A percentile compares a stretch with the other conserved stretches of the same genome.
phyloP scores from a whole-genome alignment of 306 rosid genomes.

The Malus orientalis region DNA sequence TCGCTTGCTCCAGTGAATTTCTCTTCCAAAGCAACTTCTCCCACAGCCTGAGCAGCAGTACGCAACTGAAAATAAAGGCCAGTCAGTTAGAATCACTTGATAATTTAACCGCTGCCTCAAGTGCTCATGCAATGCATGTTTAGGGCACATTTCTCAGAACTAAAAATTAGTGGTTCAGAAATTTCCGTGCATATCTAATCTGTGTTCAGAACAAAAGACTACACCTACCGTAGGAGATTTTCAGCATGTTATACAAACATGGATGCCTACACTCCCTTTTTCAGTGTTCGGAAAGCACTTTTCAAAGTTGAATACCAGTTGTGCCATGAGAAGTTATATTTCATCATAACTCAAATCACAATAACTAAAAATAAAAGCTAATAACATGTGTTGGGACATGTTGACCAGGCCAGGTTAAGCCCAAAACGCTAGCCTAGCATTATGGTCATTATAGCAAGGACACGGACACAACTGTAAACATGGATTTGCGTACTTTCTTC shows the following conservation, averaged over 20 bases:
- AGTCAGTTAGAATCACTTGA: background rate
- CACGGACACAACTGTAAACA: background rate
- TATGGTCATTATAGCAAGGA: background rate
- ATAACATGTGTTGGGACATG: background rate
- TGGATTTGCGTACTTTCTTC: background rate
- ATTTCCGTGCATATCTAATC: background rate
- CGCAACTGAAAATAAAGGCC: conserved; percentile 43
- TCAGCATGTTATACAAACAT: background rate
- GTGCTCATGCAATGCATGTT: background rate
- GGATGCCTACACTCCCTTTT: background rate
- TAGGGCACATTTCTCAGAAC: background rate
- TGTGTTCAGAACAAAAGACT: background rate
- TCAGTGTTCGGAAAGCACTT: background rate
- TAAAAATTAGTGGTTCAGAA: background rate
- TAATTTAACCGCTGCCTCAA: background rate
- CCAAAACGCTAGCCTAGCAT: background rate
- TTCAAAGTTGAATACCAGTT: background rate
- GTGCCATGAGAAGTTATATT: background rate
- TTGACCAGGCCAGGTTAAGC: background rate
- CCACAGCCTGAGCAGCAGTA: conserved; percentile 85
- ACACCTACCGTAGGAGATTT: background rate
- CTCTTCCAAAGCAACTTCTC: conserved; percentile 72
- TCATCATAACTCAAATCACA: background rate
- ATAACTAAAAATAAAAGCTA: background rate
- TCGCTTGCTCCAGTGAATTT: conserved; percentile 82